Percentiles rank a stretch among this genome's conserved stretches.
phyloP scores from a whole-genome alignment of 176 grass and related monocot species.

The Lolium multiflorum region DNA sequence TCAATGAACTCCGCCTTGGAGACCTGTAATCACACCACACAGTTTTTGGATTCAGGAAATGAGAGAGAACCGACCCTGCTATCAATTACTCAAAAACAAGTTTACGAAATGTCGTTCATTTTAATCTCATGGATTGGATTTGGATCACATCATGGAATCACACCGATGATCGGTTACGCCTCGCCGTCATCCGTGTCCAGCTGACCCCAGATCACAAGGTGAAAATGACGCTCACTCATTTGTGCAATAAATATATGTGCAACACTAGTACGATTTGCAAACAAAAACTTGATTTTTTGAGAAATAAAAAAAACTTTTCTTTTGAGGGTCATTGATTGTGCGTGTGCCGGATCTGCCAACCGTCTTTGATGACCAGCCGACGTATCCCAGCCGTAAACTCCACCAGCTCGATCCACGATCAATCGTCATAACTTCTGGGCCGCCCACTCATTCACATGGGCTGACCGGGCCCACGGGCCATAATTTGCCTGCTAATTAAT shows the following conservation, averaged over 20 bases:
- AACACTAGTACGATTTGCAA: neutral
- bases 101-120: too few relatives aligned
- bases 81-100: too few relatives aligned
- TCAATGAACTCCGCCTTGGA: slow-evolving; percentile 88
- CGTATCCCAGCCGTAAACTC: slow-evolving; percentile 17
- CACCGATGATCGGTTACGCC: neutral
- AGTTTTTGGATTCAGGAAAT: neutral
- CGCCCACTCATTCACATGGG: neutral
- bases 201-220: neutral
- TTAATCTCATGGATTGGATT: too few relatives aligned
- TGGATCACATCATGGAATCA: neutral
- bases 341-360: slow-evolving; percentile 25
- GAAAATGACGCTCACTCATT: neutral
- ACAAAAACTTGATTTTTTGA: neutral
- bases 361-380: neutral
- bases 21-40: slow-evolving; percentile 44
- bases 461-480: neutral
- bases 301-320: neutral
- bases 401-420: neutral
- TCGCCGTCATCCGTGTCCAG: neutral
- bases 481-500: neutral
- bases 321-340: slow-evolving; percentile 35
- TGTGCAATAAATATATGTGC: too few relatives aligned
- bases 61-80: neutral
- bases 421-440: slow-evolving; percentile 41